Conservation (phyloP, 2,329 filamentous ascomycete genomes). For the Alternaria ethzedia region DNA sequence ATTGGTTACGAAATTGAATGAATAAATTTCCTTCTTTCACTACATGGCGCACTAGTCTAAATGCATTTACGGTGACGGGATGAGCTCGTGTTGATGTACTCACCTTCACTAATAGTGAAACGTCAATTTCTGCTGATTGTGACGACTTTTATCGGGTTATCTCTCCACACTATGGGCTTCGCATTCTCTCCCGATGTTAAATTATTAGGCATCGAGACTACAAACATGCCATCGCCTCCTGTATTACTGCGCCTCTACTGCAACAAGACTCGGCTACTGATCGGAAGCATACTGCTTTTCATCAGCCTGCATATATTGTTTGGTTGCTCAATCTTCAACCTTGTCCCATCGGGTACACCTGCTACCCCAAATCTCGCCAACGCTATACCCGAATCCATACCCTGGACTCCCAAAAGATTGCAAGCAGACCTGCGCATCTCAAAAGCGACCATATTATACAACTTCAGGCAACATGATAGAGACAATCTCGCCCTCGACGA, state of each 20-base stretch:
- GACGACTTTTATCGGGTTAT: neutral
- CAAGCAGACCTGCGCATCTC: neutral
- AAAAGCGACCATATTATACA: neutral
- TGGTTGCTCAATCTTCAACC: neutral
- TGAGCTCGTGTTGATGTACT: neutral
- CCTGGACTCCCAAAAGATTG: neutral
- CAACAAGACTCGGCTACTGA: neutral
- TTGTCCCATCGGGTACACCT: neutral
- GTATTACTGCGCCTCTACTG: neutral
- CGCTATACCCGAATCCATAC: neutral
- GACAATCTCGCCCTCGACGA: neutral
- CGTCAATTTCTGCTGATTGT: neutral
- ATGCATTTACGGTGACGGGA: neutral
- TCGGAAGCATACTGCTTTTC: neutral
- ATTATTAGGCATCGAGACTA: neutral
- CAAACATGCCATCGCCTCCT: neutral
- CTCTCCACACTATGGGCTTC: neutral
- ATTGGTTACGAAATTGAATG: slow-evolving; percentile 2
- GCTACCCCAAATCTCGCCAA: neutral
- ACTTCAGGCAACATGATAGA: neutral
- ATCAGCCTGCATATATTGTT: neutral
- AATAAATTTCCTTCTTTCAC: neutral
- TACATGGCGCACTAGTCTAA: neutral
- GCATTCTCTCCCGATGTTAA: neutral
- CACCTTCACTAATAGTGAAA: neutral